A percentile compares a stretch with the other conserved stretches of the same genome.
Conservation (phyloP, 805 yeast genomes). For the Yarrowia deformans region DNA sequence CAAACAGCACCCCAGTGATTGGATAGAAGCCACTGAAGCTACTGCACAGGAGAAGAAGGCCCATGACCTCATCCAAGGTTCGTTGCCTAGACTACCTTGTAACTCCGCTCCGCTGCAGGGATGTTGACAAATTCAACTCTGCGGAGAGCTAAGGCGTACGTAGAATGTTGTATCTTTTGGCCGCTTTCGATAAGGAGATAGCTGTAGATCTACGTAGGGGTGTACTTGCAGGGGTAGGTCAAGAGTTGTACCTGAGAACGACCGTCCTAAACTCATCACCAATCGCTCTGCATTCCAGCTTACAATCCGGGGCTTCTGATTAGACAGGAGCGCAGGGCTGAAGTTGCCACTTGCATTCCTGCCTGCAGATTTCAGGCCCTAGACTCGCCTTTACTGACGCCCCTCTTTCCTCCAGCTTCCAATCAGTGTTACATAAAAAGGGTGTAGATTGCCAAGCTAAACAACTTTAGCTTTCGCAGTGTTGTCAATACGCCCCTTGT, state of each 20-base stretch:
- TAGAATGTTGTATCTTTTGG: background rate
- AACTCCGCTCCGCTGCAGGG: background rate
- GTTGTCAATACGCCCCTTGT: conserved; percentile 8
- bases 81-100: too few relatives aligned
- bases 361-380: background rate
- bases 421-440: background rate
- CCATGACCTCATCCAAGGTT: background rate
- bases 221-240: background rate
- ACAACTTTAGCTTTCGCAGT: background rate
- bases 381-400: background rate
- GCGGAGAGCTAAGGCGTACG: background rate
- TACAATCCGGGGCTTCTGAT: background rate
- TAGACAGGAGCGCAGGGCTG: background rate
- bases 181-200: conserved; percentile 7
- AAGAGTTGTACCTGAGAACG: background rate
- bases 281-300: background rate
- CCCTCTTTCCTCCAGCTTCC: conserved; percentile 6
- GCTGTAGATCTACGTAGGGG: background rate
- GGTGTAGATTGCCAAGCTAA: conserved; percentile 15
- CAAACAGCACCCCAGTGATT: background rate
- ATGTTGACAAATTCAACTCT: conserved; percentile 4
- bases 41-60: background rate
- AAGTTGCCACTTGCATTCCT: background rate
- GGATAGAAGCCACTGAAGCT: background rate
- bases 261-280: too few relatives aligned